Conservation (phyloP, 2,329 filamentous ascomycete genomes). For the Bisporella sp. region DNA sequence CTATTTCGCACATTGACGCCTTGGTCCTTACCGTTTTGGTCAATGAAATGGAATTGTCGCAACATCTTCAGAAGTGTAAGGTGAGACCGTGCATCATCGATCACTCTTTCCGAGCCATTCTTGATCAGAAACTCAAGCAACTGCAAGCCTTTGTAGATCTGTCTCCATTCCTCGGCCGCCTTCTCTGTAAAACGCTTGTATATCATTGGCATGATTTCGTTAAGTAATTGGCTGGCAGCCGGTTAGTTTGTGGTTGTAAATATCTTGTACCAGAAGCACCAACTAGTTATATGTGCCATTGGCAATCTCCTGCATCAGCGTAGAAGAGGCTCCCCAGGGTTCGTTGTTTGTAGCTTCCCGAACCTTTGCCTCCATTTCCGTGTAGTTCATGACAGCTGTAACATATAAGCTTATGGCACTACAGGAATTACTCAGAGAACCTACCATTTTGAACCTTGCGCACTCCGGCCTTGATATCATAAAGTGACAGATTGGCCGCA, state of each 20-base stretch:
- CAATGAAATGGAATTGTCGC: conserved; percentile 94
- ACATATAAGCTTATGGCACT: conserved; percentile 1
- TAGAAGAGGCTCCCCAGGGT: conserved; percentile 59
- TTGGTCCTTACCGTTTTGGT: conserved; percentile 95
- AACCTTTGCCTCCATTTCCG: conserved; percentile 71
- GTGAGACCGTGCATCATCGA: conserved; percentile 93
- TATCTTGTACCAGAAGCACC: conserved; percentile 29
- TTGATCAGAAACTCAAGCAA: conserved; percentile 96
- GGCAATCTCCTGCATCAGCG: conserved; percentile 89
- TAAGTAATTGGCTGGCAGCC: conserved; percentile 71
- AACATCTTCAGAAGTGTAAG: conserved; percentile 96
- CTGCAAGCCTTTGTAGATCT: conserved; percentile 98
- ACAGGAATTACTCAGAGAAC: conserved; percentile 11
- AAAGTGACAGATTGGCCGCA: conserved; percentile 66
- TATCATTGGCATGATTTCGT: conserved; percentile 99
- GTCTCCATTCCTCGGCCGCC: conserved; percentile 94
- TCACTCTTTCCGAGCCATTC: conserved; percentile 93
- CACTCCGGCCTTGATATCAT: conserved; percentile 69
- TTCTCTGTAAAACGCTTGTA: conserved; percentile 99
- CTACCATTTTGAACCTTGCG: conserved; percentile 73
- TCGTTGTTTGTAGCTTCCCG: conserved; percentile 99
- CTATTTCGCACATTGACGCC: conserved; percentile 96
- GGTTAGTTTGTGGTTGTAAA: conserved; percentile 12
- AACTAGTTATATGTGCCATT: conserved; percentile 98
- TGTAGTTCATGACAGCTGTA: conserved; percentile 71